phyloP scores from a whole-genome alignment of 805 yeast species.

The Tetrapisispora arboricola region DNA sequence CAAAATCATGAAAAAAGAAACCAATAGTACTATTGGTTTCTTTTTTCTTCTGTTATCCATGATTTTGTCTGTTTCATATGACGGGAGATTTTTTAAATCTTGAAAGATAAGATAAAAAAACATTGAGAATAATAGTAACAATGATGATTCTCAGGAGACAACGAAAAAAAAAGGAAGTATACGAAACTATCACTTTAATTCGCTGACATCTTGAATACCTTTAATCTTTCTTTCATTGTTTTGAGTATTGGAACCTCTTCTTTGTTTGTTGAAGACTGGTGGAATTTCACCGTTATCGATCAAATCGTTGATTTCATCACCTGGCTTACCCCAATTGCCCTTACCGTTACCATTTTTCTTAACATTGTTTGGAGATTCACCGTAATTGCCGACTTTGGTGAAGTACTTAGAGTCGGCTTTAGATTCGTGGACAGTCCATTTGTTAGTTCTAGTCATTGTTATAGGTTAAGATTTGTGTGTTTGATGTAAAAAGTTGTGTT shows the following conservation, averaged over 20 bases:
- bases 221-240: conserved; percentile 34
- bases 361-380: conserved; percentile 62
- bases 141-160: not conserved
- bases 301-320: conserved; percentile 54
- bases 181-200: not conserved
- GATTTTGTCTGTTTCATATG: too few species aligned
- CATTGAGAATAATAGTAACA: not conserved
- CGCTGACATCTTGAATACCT: conserved; percentile 20
- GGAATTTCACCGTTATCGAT: conserved; percentile 48
- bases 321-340: conserved; percentile 78
- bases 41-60: too few species aligned
- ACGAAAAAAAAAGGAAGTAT: not conserved
- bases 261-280: conserved; percentile 34
- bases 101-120: too few species aligned
- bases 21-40: too few species aligned
- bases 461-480: conserved; percentile 1
- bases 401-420: conserved; percentile 59
- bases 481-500: too few species aligned
- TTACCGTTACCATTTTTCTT: conserved; percentile 83
- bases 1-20: too few species aligned
- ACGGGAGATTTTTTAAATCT: too few species aligned
- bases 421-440: conserved; percentile 58
- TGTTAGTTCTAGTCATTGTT: conserved; percentile 66
- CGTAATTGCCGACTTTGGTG: conserved; percentile 61
- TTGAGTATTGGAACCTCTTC: conserved; percentile 43